These are phyloP conservation scores for Monosporascus ibericus DNA, from an alignment of 2,329 filamentous ascomycete species.

Conservation along the genomic window DNA sequence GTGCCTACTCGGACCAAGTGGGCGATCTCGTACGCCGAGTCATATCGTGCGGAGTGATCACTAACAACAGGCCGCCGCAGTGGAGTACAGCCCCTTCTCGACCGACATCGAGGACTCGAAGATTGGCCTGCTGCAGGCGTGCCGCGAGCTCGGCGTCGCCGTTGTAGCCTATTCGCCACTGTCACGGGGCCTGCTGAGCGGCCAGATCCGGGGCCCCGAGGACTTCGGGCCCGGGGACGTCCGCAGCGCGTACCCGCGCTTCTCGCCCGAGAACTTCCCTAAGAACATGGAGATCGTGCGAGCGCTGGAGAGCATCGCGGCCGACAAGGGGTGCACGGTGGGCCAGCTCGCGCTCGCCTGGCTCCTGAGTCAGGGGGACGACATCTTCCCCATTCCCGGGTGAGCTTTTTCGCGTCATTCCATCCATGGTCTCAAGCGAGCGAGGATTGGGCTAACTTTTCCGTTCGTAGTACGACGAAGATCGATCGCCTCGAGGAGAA, in stretches of 20 bases:
- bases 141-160: conserved; percentile 32
- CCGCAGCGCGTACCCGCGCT: conserved; percentile 29
- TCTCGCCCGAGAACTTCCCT: conserved; percentile 33
- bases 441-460: too few relatives aligned
- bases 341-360: conserved; percentile 45
- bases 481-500: conserved; percentile 15
- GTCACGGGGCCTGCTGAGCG: conserved; percentile 38
- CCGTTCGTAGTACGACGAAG: conserved; percentile 8
- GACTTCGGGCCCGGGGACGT: conserved; percentile 37
- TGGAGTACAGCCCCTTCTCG: conserved; percentile 45
- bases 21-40: too few relatives aligned
- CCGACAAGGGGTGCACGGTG: conserved; percentile 35
- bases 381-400: conserved; percentile 14
- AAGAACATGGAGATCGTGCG: conserved; percentile 41
- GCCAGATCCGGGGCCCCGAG: conserved; percentile 34
- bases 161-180: conserved; percentile 31
- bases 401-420: conserved; percentile 1
- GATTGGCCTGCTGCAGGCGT: conserved; percentile 27
- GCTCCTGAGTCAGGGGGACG: conserved; percentile 25
- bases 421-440: background rate
- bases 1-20: too few relatives aligned
- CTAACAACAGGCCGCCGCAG: conserved; percentile 1
- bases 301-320: conserved; percentile 34
- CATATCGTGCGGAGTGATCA: background rate
- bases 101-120: conserved; percentile 36